Base-by-base conservation (phyloP, 768 basidiomycete genomes). In the Polyporus arcularius region DNA sequence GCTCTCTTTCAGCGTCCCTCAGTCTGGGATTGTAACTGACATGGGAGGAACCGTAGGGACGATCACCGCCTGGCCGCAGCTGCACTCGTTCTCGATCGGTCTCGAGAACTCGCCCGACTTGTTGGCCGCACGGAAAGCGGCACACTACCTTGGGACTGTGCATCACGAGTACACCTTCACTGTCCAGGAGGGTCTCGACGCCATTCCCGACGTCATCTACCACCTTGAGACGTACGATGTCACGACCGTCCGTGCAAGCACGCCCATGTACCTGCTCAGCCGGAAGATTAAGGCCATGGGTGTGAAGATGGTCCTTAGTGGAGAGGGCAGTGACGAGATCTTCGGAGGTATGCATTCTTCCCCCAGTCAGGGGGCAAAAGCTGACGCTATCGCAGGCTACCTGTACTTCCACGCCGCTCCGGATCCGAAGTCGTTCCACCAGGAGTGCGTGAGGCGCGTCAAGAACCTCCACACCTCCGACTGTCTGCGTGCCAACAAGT, bases 271-370 rank as follows among this genome's bases (percentile, higher is more conserved):
- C 76, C 87, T 99, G 31, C 85, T 99, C 61, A 94, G 91, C 72
- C 85, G 97, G 51, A 98, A 99, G 79, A 96, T 99, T 79, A 99
- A 98, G 78, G 96, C 97, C 4, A 98, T 94, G 92, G 97, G 97
- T 59, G 97, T 99, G 55, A 99, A 99, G 79, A 99, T 99, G 97
- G 97, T 99, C 15, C 82, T 98, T 39, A 93, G 90, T 65, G 97
- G 97, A 16, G 97, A 99, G 76, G 97, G 97, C 41, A 94, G 92
- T 63, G 97, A 99, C 68, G 97, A 99, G 76, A 94, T 98, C 62
- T 85, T 98, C 40, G 96, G 96, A 78, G 96, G 95, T 92, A 15
- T 32, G 53, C 52, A 55, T 59, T 40, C 46, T 38, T 49, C 35
- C 31, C n/a, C 16, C 40, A 32, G 43, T 11, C 57, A 65, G 58